Conservation (phyloP, 108 stramenopile species). For the Cylindrotheca fusiformis region DNA sequence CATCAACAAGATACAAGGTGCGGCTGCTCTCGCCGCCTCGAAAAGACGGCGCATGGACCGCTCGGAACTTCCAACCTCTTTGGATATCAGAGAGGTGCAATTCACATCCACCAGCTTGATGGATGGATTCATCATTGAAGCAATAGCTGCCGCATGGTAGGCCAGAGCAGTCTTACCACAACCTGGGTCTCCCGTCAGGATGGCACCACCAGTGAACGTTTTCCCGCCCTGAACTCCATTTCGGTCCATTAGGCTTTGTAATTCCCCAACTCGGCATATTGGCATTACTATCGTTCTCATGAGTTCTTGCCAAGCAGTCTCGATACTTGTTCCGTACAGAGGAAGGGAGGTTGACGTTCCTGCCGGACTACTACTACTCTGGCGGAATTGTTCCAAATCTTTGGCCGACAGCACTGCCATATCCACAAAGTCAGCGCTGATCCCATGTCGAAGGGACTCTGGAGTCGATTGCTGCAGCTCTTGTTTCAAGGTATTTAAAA, state of each 20-base stretch:
- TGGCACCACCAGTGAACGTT: conserved; percentile 63
- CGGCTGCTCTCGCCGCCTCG: conserved; percentile 55
- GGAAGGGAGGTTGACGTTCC: no score
- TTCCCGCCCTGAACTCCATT: conserved; percentile 16
- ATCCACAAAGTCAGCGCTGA: conserved; percentile 68
- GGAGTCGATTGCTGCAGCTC: conserved; percentile 44
- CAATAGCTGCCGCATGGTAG: conserved; percentile 56
- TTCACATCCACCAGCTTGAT: conserved; percentile 77
- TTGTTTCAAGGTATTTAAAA: conserved; percentile 40
- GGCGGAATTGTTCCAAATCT: conserved; percentile 35
- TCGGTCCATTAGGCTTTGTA: conserved; percentile 48
- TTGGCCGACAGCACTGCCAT: conserved; percentile 55
- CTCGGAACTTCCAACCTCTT: conserved; percentile 85
- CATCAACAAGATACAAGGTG: conserved; percentile 81
- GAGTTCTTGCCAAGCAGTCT: conserved; percentile 55
- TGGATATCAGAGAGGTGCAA: conserved; percentile 82
- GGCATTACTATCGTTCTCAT: conserved; percentile 71
- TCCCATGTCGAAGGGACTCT: conserved; percentile 55
- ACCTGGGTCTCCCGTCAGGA: conserved; percentile 68
- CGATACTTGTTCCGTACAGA: conserved; percentile 49
- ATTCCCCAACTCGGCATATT: conserved; percentile 55
- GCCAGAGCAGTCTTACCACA: conserved; percentile 73
- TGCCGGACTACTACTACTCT: conserved; percentile 6
- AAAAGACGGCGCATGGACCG: conserved; percentile 66
- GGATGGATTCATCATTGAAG: conserved; percentile 48